A percentile compares a stretch with the other conserved stretches of the same genome.
Evolutionary conservation across 805 yeast species (phyloP).

Genomic region (Nakazawaea sp.): DNA sequence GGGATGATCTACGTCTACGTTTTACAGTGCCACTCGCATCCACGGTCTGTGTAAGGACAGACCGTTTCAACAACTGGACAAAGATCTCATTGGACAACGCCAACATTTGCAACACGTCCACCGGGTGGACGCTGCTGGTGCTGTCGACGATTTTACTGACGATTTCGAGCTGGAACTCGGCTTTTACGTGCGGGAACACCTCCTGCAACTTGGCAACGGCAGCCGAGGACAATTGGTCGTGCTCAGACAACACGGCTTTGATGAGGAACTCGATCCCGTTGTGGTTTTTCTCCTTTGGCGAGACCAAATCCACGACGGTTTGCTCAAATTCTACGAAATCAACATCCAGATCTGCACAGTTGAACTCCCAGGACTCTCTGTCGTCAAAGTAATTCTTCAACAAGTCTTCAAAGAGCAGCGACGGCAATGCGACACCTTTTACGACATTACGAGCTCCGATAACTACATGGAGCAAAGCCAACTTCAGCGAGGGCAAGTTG

Average conservation of each 20-base stretch:
- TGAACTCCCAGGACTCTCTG: conserved; percentile 37
- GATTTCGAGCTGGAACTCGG: conserved; percentile 50
- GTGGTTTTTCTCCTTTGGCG: conserved; percentile 50
- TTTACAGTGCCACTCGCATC: conserved; percentile 38
- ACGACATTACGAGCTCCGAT: conserved; percentile 29
- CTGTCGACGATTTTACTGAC: conserved; percentile 57
- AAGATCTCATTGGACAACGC: conserved; percentile 51
- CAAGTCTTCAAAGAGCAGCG: conserved; percentile 39
- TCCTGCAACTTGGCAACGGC: conserved; percentile 45
- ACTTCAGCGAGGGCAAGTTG: conserved; percentile 50
- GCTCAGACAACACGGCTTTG: conserved; percentile 39
- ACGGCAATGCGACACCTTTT: conserved; percentile 36
- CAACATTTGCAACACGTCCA: conserved; percentile 46
- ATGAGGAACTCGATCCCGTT: conserved; percentile 58
- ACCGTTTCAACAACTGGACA: conserved; percentile 49
- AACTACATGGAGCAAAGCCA: conserved; percentile 39
- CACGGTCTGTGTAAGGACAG: conserved; percentile 22
- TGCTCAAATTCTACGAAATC: conserved; percentile 50
- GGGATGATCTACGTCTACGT: conserved; percentile 78
- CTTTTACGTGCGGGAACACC: conserved; percentile 52
- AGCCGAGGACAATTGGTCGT: conserved; percentile 34
- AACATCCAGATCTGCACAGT: conserved; percentile 41
- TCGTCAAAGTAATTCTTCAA: conserved; percentile 36
- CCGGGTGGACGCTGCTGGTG: conserved; percentile 39
- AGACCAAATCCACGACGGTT: conserved; percentile 50